Base-by-base conservation (phyloP, 1,284 basidiomycete species). In the Sphagnurus paluster region DNA sequence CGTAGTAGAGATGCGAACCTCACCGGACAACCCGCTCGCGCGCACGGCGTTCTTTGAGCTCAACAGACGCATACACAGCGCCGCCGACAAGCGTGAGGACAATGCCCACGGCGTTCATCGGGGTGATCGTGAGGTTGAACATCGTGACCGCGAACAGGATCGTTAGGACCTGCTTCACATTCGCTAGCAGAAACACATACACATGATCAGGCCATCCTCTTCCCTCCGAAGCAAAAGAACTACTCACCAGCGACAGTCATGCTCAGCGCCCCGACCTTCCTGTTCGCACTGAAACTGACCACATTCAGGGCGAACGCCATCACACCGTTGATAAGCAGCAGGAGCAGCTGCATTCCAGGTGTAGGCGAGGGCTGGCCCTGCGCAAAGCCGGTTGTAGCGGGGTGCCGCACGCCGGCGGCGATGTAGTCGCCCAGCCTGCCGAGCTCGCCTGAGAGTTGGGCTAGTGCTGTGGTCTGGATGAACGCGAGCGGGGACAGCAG, bases 91-190 rank as follows among this genome's bases (percentile, higher is more conserved):
- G 76, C 4, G 94, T 96, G 45, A 95, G 68, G 8, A 76, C 39
- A 49, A 97, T 94, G 1, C 94, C 94, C 24, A 89, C 54, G 13
- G 78, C 82, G 61, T 97, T 97, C 48, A 77, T 77, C 20, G 76
- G 70, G 0, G 86, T 88, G 63, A 97, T 91, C 8, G 79, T 78
- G 39, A 96, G 68, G 61, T 93, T 71, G 68, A 97, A 97, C 25
- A 96, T 76, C 28, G 78, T 57, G 8, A 97, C 90, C 0, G 93
- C 91, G 42, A 87, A 80, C 2, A 93, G 73, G 53, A 97, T 86
- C 1, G 93, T 95, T 52, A 97, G 66, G n/a, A 93, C 94, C 63
- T 97, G 94, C 69, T 98, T 98, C 46, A 93, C 82, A 61, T 94
- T 93, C 42, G 84, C 90, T 88, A 56, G 6, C 36, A 30, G 17